A percentile compares a stretch with the other conserved stretches of the same genome.
phyloP scores from a whole-genome alignment of 2,329 filamentous ascomycete genomes.

The Ascochyta rabiei region DNA sequence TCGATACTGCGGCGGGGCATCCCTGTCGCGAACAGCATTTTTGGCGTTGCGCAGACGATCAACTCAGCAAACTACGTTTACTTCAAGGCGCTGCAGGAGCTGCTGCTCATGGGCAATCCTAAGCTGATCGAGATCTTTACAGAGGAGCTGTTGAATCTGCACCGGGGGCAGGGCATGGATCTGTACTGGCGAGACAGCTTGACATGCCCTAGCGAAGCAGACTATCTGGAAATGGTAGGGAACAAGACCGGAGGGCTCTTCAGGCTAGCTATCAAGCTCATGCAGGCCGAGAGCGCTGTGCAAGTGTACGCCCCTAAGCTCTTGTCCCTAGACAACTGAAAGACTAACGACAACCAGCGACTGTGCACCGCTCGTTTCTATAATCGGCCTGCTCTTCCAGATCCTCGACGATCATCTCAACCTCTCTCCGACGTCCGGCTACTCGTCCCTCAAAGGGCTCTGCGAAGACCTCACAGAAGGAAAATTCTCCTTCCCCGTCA shows the following conservation, averaged over 20 bases:
- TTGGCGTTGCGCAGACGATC: constrained; percentile 85
- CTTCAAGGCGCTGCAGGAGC: constrained; percentile 77
- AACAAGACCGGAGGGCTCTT: constrained; percentile 92
- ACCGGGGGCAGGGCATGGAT: constrained; percentile 89
- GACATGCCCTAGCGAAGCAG: constrained; percentile 82
- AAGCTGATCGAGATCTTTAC: constrained; percentile 73
- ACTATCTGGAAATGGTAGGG: constrained; percentile 92
- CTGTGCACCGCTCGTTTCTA: constrained; percentile 83
- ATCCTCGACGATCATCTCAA: constrained; percentile 96
- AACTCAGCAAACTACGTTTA: constrained; percentile 92
- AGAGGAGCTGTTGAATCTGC: constrained; percentile 82
- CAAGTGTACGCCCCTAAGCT: constrained; percentile 45
- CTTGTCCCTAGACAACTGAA: too few species aligned
- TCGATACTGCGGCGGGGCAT: constrained; percentile 77
- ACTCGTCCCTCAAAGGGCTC: constrained; percentile 87
- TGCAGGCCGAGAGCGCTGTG: constrained; percentile 73
- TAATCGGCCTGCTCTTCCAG: constrained; percentile 85
- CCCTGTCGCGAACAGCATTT: constrained; percentile 83
- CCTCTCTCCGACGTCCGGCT: constrained; percentile 62
- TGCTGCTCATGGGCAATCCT: constrained; percentile 73
- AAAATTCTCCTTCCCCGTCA: constrained; percentile 95
- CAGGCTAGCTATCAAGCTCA: constrained; percentile 81
- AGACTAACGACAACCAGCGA: constrained; percentile 54
- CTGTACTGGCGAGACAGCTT: constrained; percentile 87
- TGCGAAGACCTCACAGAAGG: constrained; percentile 96